These are phyloP conservation scores for Jaapia argillacea DNA, from an alignment of 768 basidiomycete species.

Conservation along the genomic window DNA sequence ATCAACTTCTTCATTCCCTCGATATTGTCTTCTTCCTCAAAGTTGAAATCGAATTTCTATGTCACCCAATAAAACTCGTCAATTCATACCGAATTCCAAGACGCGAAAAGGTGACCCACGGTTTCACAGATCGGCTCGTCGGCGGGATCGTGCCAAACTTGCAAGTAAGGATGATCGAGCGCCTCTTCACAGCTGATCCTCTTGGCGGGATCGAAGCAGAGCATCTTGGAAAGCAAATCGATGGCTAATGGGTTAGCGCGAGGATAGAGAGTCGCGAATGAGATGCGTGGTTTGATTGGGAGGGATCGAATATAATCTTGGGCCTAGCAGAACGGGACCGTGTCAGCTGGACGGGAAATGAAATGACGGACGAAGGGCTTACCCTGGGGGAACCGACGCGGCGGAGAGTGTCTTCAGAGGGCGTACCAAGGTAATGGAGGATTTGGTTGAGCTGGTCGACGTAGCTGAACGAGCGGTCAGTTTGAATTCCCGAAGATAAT, in stretches of 20 bases:
- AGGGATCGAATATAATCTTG: slow-evolving; percentile 98
- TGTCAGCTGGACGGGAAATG: slow-evolving; percentile 1
- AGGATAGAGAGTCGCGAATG: slow-evolving; percentile 88
- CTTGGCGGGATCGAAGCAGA: slow-evolving; percentile 94
- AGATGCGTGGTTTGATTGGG: slow-evolving; percentile 92
- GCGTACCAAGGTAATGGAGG: slow-evolving; percentile 95
- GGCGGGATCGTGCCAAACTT: slow-evolving; percentile 96
- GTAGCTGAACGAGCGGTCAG: slow-evolving; percentile 43
- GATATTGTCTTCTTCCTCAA: slow-evolving; percentile 93
- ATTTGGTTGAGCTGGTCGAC: slow-evolving; percentile 99
- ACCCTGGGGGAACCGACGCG: slow-evolving; percentile 94
- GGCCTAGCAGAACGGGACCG: slow-evolving; percentile 44
- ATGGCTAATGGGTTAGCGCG: slow-evolving; percentile 90
- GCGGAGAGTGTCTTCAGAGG: slow-evolving; percentile 91
- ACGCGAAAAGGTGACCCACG: slow-evolving; percentile 28
- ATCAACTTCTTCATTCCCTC: slow-evolving; percentile 97
- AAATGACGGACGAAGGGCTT: slow-evolving; percentile 14
- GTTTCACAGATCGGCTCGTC: slow-evolving; percentile 84
- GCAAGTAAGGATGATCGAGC: slow-evolving; percentile 86
- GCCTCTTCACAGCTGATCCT: slow-evolving; percentile 96
- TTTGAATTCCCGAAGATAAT: neutral
- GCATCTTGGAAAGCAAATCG: slow-evolving; percentile 83
- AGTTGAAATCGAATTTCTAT: slow-evolving; percentile 91
- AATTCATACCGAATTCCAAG: neutral
- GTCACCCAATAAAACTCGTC: slow-evolving; percentile 1